Conservation (phyloP, 768 basidiomycete genomes). For the Tricholoma terreum region DNA sequence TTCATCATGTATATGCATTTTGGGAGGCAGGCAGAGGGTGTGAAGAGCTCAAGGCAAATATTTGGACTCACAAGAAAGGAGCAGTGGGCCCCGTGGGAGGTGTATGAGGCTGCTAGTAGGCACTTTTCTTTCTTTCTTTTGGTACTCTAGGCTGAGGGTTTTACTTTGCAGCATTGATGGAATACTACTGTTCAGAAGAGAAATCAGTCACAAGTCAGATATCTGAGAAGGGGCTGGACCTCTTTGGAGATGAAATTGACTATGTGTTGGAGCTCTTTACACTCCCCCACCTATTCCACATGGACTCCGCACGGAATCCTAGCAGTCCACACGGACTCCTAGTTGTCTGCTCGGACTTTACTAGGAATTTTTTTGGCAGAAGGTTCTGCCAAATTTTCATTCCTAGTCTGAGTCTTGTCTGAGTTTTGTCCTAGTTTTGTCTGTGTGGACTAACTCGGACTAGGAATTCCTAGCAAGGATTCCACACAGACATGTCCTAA, state of each 20-base stretch:
- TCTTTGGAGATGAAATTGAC: slow-evolving; percentile 77
- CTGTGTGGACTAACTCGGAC: too few relatives aligned
- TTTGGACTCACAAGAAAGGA: slow-evolving; percentile 81
- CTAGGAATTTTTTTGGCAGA: too few relatives aligned
- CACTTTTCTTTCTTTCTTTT: slow-evolving; percentile 3
- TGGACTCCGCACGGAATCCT: too few relatives aligned
- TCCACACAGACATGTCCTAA: too few relatives aligned
- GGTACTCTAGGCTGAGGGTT: neutral
- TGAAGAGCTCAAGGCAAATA: slow-evolving; percentile 70
- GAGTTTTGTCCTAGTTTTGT: too few relatives aligned
- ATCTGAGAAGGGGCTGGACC: slow-evolving; percentile 89
- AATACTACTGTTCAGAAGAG: slow-evolving; percentile 86
- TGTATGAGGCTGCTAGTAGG: slow-evolving; percentile 88
- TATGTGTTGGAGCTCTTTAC: too few relatives aligned
- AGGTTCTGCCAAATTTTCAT: too few relatives aligned
- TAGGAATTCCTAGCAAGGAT: too few relatives aligned
- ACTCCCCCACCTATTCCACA: too few relatives aligned
- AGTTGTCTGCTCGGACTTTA: too few relatives aligned
- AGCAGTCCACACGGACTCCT: too few relatives aligned
- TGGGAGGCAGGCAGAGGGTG: slow-evolving; percentile 80
- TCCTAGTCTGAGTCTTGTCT: too few relatives aligned
- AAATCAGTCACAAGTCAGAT: slow-evolving; percentile 81
- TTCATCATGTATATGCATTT: slow-evolving; percentile 95
- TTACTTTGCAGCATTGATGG: slow-evolving; percentile 76
- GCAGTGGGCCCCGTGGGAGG: slow-evolving; percentile 83